Conservation (phyloP, 2,329 filamentous ascomycete genomes). For the Curvularia hawaiiensis region DNA sequence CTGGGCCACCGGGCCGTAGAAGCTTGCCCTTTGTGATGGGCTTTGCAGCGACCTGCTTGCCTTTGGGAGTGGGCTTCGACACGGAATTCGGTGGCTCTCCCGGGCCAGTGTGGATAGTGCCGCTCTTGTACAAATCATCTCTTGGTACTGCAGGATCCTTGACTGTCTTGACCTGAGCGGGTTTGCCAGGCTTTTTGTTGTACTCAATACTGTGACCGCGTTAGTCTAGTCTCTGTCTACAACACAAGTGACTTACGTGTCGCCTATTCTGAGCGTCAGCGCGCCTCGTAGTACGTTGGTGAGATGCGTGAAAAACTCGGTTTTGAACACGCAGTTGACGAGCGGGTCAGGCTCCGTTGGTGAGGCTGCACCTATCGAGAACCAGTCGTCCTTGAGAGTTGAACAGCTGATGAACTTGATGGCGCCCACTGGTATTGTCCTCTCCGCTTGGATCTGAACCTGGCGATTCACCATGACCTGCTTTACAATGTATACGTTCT, state of each 20-base stretch:
- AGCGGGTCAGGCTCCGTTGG: conserved; percentile 93
- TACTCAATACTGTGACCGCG: conserved; percentile 72
- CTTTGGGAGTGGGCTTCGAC: conserved; percentile 84
- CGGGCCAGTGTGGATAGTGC: conserved; percentile 81
- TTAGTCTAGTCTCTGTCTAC: conserved; percentile 27
- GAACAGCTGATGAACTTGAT: conserved; percentile 89
- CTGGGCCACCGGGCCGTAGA: conserved; percentile 86
- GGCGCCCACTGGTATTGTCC: conserved; percentile 79
- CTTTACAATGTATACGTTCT: conserved; percentile 86
- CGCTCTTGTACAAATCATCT: conserved; percentile 92
- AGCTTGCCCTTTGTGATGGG: conserved; percentile 94
- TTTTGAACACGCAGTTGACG: conserved; percentile 92
- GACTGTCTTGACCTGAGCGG: conserved; percentile 83
- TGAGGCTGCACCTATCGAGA: conserved; percentile 87
- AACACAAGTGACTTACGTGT: conserved; percentile 56
- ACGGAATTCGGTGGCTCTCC: conserved; percentile 84
- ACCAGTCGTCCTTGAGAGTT: conserved; percentile 91
- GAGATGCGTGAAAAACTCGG: conserved; percentile 94
- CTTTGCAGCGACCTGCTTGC: conserved; percentile 82
- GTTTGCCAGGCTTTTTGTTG: conserved; percentile 96
- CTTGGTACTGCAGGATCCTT: conserved; percentile 78
- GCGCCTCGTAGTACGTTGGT: conserved; percentile 78
- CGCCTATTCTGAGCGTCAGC: conserved; percentile 80
- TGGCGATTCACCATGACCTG: conserved; percentile 84
- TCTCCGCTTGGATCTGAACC: conserved; percentile 79